Evolutionary conservation across 192 early-diverging fungal species (phyloP), one percentile per base, ranked within the genome.

Genomic region (Phycomyces blakesleeanus): DNA sequence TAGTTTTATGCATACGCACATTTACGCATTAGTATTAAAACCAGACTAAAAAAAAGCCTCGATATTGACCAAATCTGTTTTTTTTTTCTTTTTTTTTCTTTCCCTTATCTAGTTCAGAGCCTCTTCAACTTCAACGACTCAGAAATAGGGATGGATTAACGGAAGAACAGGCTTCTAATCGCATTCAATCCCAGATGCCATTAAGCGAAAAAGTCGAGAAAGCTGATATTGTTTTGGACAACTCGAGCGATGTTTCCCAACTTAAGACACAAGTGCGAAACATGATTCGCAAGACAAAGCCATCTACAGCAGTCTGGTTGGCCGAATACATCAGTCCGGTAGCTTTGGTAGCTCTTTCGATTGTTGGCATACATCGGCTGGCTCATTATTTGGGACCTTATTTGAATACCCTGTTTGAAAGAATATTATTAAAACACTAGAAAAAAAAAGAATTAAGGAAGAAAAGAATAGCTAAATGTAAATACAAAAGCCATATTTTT

Each of bases 181-280:
- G 93, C 0, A 90, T 97, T 12, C 73, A 82, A 50, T 79, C 93
- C 2, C 97, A 99, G 76, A 89, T 92, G 84, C 78, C 88, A 1
- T 78, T 97, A 40, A 81, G 77, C 0, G 84, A 91, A 59, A 98
- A 98, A 63, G 76, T 83, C 6, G 69, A 74, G 25, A 85, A 78
- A 51, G 97, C 96, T 0, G 80, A 92, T 27, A 78, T 85, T 55
- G 89, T 99, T 16, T 80, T 99, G 42, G 88, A 94, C 63, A 99
- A 99, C 71, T 82, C 87, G 6, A 84, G 82, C 3, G 81, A 81
- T 15, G 42, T 88, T 2, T 72, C 74, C 24, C 78, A 86, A 38
- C 77, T 88, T 1, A 68, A 78, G 26, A 58, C 44, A 0, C 74
- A 76, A 55, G 68, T 76, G 5, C 59, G 51, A 22, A 59, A 64